phyloP scores from a whole-genome alignment of 176 grass and related monocot genomes.

The Bothriochloa decipiens region DNA sequence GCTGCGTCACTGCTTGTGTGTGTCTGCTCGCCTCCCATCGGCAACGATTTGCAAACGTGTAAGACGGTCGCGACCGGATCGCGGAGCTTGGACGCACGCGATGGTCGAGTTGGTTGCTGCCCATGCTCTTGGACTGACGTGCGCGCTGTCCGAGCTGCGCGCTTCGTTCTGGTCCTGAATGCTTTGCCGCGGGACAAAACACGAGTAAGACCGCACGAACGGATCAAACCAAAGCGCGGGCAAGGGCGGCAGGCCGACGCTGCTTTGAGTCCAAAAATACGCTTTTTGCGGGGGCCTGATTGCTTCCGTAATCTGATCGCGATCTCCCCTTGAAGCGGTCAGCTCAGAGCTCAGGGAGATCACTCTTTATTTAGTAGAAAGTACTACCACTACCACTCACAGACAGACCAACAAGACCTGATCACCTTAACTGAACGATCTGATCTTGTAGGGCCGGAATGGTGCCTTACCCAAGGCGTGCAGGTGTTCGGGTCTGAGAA shows the following conservation, averaged over 20 bases:
- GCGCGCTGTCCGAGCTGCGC: not conserved
- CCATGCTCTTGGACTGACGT: slow-evolving; percentile 4
- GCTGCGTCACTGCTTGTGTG: not conserved
- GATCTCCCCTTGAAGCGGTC: slow-evolving; percentile 19
- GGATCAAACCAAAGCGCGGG: slow-evolving; percentile 39
- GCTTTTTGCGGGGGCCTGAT: not conserved
- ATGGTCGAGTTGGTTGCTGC: not conserved
- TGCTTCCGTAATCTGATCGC: slow-evolving; percentile 12
- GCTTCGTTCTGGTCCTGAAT: not conserved
- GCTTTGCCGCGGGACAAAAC: slow-evolving; percentile 38
- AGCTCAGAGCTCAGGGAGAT: slow-evolving; percentile 16
- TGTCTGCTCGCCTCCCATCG: not conserved
- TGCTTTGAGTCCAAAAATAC: slow-evolving; percentile 8
- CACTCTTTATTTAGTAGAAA: not conserved
- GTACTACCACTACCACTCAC: not conserved
- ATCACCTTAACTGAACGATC: not conserved
- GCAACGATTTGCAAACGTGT: not conserved
- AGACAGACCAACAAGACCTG: not conserved
- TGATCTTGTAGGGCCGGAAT: not conserved
- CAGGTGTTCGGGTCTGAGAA: slow-evolving; percentile 3
- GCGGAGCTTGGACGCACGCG: slow-evolving; percentile 28
- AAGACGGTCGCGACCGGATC: slow-evolving; percentile 41
- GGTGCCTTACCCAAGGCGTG: not conserved
- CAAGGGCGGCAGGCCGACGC: not conserved
- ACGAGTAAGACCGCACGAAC: slow-evolving; percentile 48